A percentile compares a stretch with the other conserved stretches of the same genome.
These are phyloP conservation scores for Euphrasia arctica DNA, from an alignment of 305 asterid genomes.

Conservation along the genomic window DNA sequence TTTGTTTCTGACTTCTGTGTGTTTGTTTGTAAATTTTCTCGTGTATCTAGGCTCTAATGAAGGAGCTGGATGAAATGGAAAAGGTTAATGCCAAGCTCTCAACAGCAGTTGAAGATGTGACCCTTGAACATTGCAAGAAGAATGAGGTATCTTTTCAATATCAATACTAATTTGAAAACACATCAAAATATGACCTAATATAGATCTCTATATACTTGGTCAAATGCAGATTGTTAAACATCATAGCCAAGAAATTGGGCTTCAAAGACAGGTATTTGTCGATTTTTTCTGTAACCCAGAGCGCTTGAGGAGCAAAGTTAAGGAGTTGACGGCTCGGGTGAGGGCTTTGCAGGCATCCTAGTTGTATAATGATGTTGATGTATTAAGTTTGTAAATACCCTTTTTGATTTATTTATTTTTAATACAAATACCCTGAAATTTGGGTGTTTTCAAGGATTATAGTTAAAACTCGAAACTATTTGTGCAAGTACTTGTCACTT, in stretches of 20 bases:
- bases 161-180: neutral
- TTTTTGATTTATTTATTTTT: neutral
- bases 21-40: neutral
- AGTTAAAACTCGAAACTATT: neutral
- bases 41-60: slow-evolving; percentile 65
- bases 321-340: slow-evolving; percentile 85
- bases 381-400: slow-evolving; percentile 20
- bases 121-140: slow-evolving; percentile 91
- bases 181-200: neutral
- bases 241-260: slow-evolving; percentile 83
- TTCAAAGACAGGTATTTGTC: slow-evolving; percentile 86
- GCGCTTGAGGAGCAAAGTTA: slow-evolving; percentile 81
- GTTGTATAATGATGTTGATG: slow-evolving; percentile 22
- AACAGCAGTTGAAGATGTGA: slow-evolving; percentile 89
- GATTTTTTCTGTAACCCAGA: slow-evolving; percentile 98
- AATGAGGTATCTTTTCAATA: slow-evolving; percentile 53
- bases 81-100: slow-evolving; percentile 87
- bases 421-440: neutral
- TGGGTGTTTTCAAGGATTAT: neutral
- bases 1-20: neutral
- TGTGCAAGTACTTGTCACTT: neutral
- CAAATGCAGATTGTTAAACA: slow-evolving; percentile 77
- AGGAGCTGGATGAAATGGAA: slow-evolving; percentile 96
- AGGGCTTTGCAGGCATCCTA: slow-evolving; percentile 83
- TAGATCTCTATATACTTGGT: neutral